phyloP scores from a whole-genome alignment of 345 rosid genomes.

The Gossypium bickii region DNA sequence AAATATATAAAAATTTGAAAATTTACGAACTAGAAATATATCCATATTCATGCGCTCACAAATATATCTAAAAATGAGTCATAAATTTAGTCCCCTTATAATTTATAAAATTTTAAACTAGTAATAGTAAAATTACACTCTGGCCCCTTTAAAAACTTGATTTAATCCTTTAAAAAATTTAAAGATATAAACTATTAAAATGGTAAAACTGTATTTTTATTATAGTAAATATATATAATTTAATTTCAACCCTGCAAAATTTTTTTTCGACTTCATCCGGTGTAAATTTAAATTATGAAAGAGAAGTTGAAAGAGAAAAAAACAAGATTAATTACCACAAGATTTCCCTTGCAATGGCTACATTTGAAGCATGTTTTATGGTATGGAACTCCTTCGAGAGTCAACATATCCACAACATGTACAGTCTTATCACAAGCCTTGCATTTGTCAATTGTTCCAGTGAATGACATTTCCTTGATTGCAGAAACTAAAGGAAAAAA shows the following conservation, averaged over 20 bases:
- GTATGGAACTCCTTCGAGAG: constrained; percentile 86
- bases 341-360: constrained; percentile 93
- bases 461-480: constrained; percentile 53
- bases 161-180: too few species aligned
- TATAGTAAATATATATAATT: too few species aligned
- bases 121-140: not conserved
- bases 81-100: too few species aligned
- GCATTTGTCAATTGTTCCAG: constrained; percentile 96
- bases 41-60: too few species aligned
- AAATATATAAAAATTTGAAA: too few species aligned
- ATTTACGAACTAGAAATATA: too few species aligned
- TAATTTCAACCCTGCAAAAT: not conserved
- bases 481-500: too few species aligned
- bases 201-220: too few species aligned
- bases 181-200: too few species aligned
- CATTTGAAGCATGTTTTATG: constrained; percentile 90
- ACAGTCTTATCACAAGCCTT: constrained; percentile 95
- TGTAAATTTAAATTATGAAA: not conserved
- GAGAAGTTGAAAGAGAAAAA: not conserved
- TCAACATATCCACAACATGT: constrained; percentile 75
- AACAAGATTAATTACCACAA: constrained; percentile 42
- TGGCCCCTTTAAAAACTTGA: not conserved
- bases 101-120: too few species aligned
- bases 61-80: too few species aligned
- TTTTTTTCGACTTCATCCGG: rapidly evolving